phyloP scores from a whole-genome alignment of 768 basidiomycete species.

The Lanmaoa pseudosensibilis region DNA sequence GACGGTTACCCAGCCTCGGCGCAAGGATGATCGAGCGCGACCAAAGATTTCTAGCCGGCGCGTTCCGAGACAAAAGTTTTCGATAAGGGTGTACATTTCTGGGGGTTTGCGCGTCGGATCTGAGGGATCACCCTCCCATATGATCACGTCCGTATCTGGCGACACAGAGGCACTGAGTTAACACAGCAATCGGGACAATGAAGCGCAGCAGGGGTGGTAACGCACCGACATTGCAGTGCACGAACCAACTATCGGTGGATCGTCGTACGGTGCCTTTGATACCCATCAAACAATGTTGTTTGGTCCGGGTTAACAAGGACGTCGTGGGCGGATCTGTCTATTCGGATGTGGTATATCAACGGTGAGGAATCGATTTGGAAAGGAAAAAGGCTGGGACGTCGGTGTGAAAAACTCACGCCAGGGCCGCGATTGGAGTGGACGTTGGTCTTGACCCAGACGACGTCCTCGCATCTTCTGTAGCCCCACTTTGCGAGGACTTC shows the following conservation, averaged over 20 bases:
- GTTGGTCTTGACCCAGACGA: slow-evolving; percentile 98
- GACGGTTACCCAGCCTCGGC: slow-evolving; percentile 92
- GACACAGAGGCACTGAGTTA: background rate
- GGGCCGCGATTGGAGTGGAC: slow-evolving; percentile 67
- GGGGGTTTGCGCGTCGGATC: slow-evolving; percentile 90
- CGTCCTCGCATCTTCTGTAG: slow-evolving; percentile 91
- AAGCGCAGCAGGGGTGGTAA: background rate
- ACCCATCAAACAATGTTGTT: slow-evolving; percentile 96
- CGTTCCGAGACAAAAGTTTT: slow-evolving; percentile 95
- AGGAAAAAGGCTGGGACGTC: background rate
- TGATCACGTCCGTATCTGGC: slow-evolving; percentile 90
- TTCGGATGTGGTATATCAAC: slow-evolving; percentile 4
- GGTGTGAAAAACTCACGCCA: slow-evolving; percentile 51
- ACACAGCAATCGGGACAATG: background rate
- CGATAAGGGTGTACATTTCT: slow-evolving; percentile 93
- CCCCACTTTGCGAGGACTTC: slow-evolving; percentile 95
- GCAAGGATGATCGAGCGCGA: slow-evolving; percentile 59
- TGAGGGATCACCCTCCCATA: slow-evolving; percentile 89
- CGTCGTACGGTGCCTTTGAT: slow-evolving; percentile 95
- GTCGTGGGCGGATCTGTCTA: slow-evolving; percentile 86
- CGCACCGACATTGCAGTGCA: slow-evolving; percentile 96
- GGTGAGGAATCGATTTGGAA: background rate
- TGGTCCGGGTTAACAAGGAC: slow-evolving; percentile 82
- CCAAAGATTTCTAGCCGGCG: slow-evolving; percentile 92
- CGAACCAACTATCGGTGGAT: slow-evolving; percentile 94